Conservation (phyloP, 768 basidiomycete genomes). For the Mycena kentingensis region DNA sequence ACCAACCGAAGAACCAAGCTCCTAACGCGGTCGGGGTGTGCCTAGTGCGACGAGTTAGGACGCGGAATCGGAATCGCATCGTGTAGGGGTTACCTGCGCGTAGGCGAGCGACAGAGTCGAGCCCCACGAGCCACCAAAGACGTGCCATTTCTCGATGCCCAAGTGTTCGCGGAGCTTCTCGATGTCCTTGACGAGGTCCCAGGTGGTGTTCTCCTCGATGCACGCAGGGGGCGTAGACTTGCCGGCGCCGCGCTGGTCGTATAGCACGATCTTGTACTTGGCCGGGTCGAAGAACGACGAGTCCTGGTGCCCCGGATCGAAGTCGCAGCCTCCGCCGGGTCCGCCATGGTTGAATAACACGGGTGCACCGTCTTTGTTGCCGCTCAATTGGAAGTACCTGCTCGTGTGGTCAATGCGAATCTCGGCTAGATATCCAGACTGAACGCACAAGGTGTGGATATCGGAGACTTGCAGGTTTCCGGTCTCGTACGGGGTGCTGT, state of each 20-base stretch:
- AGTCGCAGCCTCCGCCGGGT: constrained; percentile 76
- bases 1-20: constrained; percentile 76
- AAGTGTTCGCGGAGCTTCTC: constrained; percentile 80
- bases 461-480: constrained; percentile 72
- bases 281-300: constrained; percentile 80
- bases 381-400: constrained; percentile 77
- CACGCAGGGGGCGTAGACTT: constrained; percentile 82
- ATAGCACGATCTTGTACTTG: constrained; percentile 88
- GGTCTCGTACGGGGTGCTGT: constrained; percentile 62
- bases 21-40: constrained; percentile 80
- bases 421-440: background rate
- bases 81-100: constrained; percentile 60
- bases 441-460: constrained; percentile 67
- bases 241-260: constrained; percentile 90
- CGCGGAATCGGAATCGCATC: background rate
- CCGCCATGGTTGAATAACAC: constrained; percentile 74
- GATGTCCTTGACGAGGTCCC: constrained; percentile 90
- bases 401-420: background rate
- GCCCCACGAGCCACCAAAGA: constrained; percentile 96
- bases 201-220: constrained; percentile 88
- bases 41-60: constrained; percentile 41
- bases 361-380: constrained; percentile 67
- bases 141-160: constrained; percentile 83
- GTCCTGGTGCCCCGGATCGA: constrained; percentile 44
- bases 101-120: constrained; percentile 87